A percentile compares a stretch with the other conserved stretches of the same genome.
phyloP scores from a whole-genome alignment of 1,284 basidiomycete species.

The Cutaneotrichosporon cavernicola region DNA sequence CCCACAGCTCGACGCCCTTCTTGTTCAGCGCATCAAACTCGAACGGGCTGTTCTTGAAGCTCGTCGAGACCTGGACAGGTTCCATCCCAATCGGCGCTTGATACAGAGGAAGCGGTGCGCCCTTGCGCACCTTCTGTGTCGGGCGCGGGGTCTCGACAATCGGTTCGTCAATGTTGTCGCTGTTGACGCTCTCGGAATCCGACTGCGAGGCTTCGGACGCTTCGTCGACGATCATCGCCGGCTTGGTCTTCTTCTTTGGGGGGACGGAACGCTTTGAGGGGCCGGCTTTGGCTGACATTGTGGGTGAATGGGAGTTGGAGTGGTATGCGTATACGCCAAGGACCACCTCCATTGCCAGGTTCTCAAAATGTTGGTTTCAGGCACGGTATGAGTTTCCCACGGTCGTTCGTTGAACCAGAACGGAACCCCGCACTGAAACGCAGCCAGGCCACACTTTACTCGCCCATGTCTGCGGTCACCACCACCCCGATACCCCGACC shows the following conservation, averaged over 20 bases:
- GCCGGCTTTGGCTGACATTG: constrained; percentile 13
- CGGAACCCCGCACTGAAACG: too few relatives aligned
- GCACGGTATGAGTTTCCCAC: constrained; percentile 8
- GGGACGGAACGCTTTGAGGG: constrained; percentile 13
- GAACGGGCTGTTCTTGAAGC: constrained; percentile 39
- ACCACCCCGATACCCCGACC: too few relatives aligned
- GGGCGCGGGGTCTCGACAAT: background rate
- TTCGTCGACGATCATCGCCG: background rate
- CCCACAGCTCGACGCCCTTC: constrained; percentile 48
- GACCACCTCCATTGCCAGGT: background rate
- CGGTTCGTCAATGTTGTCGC: constrained; percentile 10
- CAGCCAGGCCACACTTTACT: too few relatives aligned
- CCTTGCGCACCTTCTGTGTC: background rate
- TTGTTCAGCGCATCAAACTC: constrained; percentile 44
- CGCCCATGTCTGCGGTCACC: too few relatives aligned
- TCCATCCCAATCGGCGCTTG: constrained; percentile 46
- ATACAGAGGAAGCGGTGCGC: constrained; percentile 19
- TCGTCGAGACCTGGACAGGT: constrained; percentile 27
- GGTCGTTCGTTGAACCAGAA: background rate
- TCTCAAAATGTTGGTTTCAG: constrained; percentile 10
- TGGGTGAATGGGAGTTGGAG: background rate
- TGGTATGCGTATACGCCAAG: background rate
- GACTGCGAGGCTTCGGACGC: constrained; percentile 1
- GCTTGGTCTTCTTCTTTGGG: constrained; percentile 6
- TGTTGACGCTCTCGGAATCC: constrained; percentile 8